These are phyloP conservation scores for Cryptosporidium sp. DNA, from an alignment of 169 alveolate species.

Conservation along the genomic window DNA sequence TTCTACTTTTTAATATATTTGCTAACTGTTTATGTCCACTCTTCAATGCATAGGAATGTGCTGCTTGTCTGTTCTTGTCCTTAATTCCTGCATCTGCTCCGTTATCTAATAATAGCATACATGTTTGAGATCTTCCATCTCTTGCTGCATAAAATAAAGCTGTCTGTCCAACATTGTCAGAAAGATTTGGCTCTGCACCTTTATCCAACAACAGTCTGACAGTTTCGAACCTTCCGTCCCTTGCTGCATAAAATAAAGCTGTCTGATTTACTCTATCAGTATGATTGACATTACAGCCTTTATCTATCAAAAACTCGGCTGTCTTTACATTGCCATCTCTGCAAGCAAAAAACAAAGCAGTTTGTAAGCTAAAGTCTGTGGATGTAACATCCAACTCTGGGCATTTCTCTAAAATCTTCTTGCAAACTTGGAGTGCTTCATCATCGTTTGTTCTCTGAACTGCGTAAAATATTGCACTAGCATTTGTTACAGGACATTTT, in stretches of 20 bases:
- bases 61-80: constrained; percentile 90
- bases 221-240: constrained; percentile 91
- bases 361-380: constrained; percentile 89
- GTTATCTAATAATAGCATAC: constrained; percentile 86
- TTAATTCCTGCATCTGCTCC: constrained; percentile 88
- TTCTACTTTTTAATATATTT: constrained; percentile 79
- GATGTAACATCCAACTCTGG: constrained; percentile 83
- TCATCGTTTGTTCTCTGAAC: constrained; percentile 87
- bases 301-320: constrained; percentile 85
- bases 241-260: constrained; percentile 91
- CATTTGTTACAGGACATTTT: constrained; percentile 57
- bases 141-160: constrained; percentile 92
- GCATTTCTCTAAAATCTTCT: constrained; percentile 83
- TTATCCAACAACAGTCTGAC: constrained; percentile 82
- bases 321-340: constrained; percentile 91
- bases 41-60: constrained; percentile 90
- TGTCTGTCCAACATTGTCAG: constrained; percentile 90
- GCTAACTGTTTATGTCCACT: constrained; percentile 89
- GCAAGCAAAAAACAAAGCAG: constrained; percentile 93
- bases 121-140: constrained; percentile 91
- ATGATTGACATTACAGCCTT: constrained; percentile 91
- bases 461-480: constrained; percentile 88
- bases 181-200: constrained; percentile 89
- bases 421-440: constrained; percentile 87
- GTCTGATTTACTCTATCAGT: constrained; percentile 91